Evolutionary conservation across 805 yeast species (phyloP).

Genomic region (Sugiyamaella americana): DNA sequence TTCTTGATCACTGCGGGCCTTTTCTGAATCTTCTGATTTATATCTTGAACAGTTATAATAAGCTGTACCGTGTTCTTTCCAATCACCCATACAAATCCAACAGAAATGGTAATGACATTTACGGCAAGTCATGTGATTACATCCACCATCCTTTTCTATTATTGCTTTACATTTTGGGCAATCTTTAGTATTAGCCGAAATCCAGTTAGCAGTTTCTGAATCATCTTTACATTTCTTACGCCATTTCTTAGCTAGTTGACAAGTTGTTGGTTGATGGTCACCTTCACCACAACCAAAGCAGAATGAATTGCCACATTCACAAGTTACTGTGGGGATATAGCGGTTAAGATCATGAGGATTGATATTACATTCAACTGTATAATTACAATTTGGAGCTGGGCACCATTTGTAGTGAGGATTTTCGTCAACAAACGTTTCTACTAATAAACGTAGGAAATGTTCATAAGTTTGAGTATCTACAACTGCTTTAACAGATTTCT

Average conservation of each 20-base stretch:
- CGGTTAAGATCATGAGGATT: slow-evolving; percentile 22
- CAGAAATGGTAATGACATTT: slow-evolving; percentile 78
- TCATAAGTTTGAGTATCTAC: slow-evolving; percentile 27
- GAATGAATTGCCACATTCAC: slow-evolving; percentile 61
- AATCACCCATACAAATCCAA: slow-evolving; percentile 81
- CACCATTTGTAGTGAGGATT: slow-evolving; percentile 60
- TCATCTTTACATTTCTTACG: slow-evolving; percentile 74
- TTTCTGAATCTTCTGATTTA: slow-evolving; percentile 38
- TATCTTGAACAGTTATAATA: slow-evolving; percentile 63
- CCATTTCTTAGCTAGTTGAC: slow-evolving; percentile 66
- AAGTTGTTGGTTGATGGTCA: slow-evolving; percentile 81
- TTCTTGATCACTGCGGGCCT: slow-evolving; percentile 34
- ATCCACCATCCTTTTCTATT: slow-evolving; percentile 93
- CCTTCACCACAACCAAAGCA: slow-evolving; percentile 73
- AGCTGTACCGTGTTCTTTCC: slow-evolving; percentile 62
- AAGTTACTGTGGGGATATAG: slow-evolving; percentile 60
- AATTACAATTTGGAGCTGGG: slow-evolving; percentile 75
- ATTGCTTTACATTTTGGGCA: slow-evolving; percentile 78
- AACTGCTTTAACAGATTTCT: slow-evolving; percentile 31
- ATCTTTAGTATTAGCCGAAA: slow-evolving; percentile 70
- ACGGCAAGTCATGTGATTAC: slow-evolving; percentile 91
- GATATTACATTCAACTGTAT: slow-evolving; percentile 43
- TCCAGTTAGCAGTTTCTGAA: slow-evolving; percentile 84
- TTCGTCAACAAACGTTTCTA: slow-evolving; percentile 46
- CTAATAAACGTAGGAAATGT: slow-evolving; percentile 23